phyloP scores from a whole-genome alignment of 306 rosid species.

The Cicer bijugum region DNA sequence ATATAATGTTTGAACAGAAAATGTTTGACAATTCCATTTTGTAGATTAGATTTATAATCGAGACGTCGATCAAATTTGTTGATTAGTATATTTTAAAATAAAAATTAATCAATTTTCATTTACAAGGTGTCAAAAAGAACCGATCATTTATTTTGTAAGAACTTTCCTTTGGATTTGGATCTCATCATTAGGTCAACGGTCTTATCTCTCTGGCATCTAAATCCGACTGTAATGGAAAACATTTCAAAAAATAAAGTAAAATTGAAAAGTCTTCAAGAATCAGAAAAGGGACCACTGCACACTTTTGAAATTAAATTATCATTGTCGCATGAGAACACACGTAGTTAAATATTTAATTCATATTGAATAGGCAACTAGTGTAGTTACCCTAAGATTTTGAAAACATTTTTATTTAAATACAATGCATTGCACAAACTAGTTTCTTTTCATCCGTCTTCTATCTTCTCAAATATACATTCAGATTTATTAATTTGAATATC shows the following conservation, averaged over 20 bases:
- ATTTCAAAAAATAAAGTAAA: not conserved
- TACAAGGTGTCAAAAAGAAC: not conserved
- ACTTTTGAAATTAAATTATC: no score
- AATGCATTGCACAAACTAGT: no score
- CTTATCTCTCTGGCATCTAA: conserved; percentile 22
- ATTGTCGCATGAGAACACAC: no score
- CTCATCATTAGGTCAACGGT: not conserved
- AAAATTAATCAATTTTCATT: not conserved
- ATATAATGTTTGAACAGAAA: conserved; percentile 5
- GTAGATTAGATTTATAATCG: no score
- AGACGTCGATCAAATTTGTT: not conserved
- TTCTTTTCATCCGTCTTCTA: no score
- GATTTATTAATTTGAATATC: no score
- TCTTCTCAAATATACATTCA: no score
- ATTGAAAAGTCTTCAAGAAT: not conserved
- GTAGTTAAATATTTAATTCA: no score
- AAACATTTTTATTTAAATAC: no score
- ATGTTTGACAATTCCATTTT: not conserved
- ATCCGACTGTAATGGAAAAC: not conserved
- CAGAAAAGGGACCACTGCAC: not conserved
- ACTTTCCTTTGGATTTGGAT: not conserved
- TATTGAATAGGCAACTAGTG: no score
- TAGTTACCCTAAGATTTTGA: no score
- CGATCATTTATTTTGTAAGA: not conserved
- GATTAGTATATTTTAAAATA: not conserved